phyloP scores from a whole-genome alignment of 441 rosid species.

The Corymbia citriodora region DNA sequence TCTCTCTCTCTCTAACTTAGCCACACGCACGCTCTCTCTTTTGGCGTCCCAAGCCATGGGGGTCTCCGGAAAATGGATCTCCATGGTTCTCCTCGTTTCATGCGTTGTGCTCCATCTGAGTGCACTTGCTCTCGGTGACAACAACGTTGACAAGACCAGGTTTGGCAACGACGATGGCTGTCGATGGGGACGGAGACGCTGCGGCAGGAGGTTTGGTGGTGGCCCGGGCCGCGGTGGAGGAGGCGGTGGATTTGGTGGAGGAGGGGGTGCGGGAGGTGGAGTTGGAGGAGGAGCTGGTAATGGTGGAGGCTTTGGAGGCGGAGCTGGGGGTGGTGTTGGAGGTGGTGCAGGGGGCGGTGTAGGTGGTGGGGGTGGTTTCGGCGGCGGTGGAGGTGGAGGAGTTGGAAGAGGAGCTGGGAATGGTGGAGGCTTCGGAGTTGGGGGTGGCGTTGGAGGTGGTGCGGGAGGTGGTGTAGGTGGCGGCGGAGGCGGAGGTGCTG shows the following conservation, averaged over 20 bases:
- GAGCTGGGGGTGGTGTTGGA: constrained; percentile 3
- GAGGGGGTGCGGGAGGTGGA: background rate
- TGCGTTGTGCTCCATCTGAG: constrained; percentile 39
- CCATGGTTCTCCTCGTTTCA: constrained; percentile 30
- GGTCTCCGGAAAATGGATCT: constrained; percentile 23
- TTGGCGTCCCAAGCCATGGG: constrained; percentile 8
- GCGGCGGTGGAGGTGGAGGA: constrained; percentile 2
- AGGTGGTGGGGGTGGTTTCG: background rate
- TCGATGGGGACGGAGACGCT: background rate
- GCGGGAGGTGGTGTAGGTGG: constrained; percentile 3
- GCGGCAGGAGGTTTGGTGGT: constrained; percentile 8
- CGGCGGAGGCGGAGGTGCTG: constrained; percentile 3
- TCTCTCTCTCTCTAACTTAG: background rate
- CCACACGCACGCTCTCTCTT: background rate
- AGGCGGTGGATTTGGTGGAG: constrained; percentile 23
- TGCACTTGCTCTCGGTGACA: constrained; percentile 35
- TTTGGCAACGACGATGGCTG: constrained; percentile 29
- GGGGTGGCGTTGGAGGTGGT: background rate
- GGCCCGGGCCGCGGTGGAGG: constrained; percentile 25
- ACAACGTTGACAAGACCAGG: constrained; percentile 30
- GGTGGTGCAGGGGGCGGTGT: constrained; percentile 3
- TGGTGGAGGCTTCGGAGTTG: constrained; percentile 6
- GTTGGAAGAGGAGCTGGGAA: constrained; percentile 1
- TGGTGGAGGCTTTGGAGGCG: background rate
- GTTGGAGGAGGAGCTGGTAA: background rate